Evolutionary conservation across 2,329 filamentous ascomycete species (phyloP), one percentile per base, ranked within the genome.

Genomic region (Pezicula carpinea): DNA sequence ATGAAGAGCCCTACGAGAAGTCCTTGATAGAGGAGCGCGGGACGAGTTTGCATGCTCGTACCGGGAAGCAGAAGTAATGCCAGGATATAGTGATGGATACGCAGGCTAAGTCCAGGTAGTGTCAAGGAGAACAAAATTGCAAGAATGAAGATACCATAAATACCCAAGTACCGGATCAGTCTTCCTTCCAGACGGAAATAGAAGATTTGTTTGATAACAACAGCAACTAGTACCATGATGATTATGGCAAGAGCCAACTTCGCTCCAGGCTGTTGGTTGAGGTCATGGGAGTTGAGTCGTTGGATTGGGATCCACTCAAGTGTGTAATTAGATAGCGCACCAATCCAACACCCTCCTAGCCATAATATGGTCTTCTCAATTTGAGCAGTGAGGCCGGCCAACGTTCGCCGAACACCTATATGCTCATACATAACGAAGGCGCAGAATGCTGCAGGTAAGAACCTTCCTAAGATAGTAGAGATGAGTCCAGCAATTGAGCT

Each of bases 81-180:
- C 4, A 97, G 74, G 54, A 97, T 88, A 64, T 97, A 99, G 66
- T 99, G 93, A 63, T 99, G 93, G 47, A 99, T 90, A 29, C 93
- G 83, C 42, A 99, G 75, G 52, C 83, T 86, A 43, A 96, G 80
- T 6, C 82, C 79, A 0, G 92, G 92, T 5, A 96, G 68, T 1
- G 78, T 70, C 11, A 95, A 73, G 29, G 87, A 77, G 42, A 90
- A 69, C 23, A 93, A 61, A 31, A 97, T 79, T n/a, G 73, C 74
- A 2, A 71, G 63, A 2, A 81, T 69, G 53, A 96, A 79, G 4
- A 87, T 70, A 18, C 74, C 77, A 64, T 96, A 96, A 17, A 96
- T 74, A 57, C 80, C 81, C 5, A 96, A 77, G 60, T 91, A 92
- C 33, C 76, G 79, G 23, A 87, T 76, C 55, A 97, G 77, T 3